phyloP scores from a whole-genome alignment of 495 filamentous ascomycete species.

The Penicillium odoratum region DNA sequence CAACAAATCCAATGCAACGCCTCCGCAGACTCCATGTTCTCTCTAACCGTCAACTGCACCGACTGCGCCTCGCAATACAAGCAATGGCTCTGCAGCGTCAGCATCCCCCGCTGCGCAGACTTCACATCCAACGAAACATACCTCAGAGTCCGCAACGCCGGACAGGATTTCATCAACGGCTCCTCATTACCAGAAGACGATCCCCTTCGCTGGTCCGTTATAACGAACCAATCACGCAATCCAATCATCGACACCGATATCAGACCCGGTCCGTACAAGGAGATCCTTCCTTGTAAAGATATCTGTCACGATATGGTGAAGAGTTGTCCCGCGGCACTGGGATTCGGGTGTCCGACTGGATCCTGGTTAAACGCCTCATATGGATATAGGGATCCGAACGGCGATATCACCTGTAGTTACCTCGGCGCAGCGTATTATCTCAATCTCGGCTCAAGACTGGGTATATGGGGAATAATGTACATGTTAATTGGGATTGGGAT shows the following conservation, averaged over 20 bases:
- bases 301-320: constrained; percentile 81
- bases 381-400: constrained; percentile 45
- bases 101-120: constrained; percentile 88
- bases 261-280: constrained; percentile 87
- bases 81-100: constrained; percentile 90
- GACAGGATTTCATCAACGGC: constrained; percentile 67
- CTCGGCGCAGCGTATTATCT: constrained; percentile 55
- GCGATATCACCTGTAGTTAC: constrained; percentile 57
- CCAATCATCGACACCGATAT: constrained; percentile 67
- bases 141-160: constrained; percentile 69
- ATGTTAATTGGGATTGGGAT: constrained; percentile 16
- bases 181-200: constrained; percentile 43
- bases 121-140: constrained; percentile 56
- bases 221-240: constrained; percentile 61
- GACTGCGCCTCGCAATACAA: constrained; percentile 84
- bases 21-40: constrained; percentile 68
- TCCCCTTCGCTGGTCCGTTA: constrained; percentile 28
- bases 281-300: constrained; percentile 81
- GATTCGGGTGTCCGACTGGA: constrained; percentile 72
- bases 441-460: constrained; percentile 29
- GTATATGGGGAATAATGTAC: constrained; percentile 15
- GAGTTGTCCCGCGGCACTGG: constrained; percentile 77
- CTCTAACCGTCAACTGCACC: constrained; percentile 69
- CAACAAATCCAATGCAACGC: constrained; percentile 85
- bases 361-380: constrained; percentile 66